Base-by-base conservation (phyloP, 352 stramenopile species). In the Aphanomyces cochlioides region DNA sequence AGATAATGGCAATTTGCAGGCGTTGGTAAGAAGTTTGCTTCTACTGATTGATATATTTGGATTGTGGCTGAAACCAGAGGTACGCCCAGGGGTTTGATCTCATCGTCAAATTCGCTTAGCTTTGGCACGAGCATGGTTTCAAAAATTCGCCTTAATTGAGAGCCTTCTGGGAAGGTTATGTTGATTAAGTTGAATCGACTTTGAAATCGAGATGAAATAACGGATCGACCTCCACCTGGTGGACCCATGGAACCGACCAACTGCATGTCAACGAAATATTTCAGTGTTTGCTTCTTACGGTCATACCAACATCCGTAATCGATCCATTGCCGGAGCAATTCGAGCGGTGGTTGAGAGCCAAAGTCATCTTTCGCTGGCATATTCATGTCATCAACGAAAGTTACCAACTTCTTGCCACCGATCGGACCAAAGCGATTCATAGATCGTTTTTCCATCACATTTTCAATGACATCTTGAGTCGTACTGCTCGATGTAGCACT, bases 231-330 rank as follows among this genome's bases (percentile, higher is more conserved):
- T 56, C 92, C 82, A n/a, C 83, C 83, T 21, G 89, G 85, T 48
- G 92, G 83, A 6, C 88, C 80, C 92, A 97, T 97, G 1, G 89
- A 85, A 5, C 85, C 85, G 3, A 97, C 76, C 48, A 97, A 83
- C 71, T 97, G 89, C 75, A 95, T 94, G 66, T 98, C 92, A 8
- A 95, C 76, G 56, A 98, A 96, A 57, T 96, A 91, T 74, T 96
- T 94, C 45, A 97, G 78, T 13, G 83, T 90, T 47, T 95, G 84
- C 68, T 98, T 96, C 45, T 88, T 89, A 13, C 92, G 88, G 69
- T 98, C 92, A 59, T 96, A 98, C 89, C 89, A 97, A 57, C 88
- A 93, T 56, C 85, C 81, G 74, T 97, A 97, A 75, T 98, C 93
- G 5, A 97, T 82, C 87, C 88, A 96, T 66, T 97, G 92, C 0